These are phyloP conservation scores for Melaleuca alternifolia DNA, from an alignment of 345 rosid species.

Conservation along the genomic window DNA sequence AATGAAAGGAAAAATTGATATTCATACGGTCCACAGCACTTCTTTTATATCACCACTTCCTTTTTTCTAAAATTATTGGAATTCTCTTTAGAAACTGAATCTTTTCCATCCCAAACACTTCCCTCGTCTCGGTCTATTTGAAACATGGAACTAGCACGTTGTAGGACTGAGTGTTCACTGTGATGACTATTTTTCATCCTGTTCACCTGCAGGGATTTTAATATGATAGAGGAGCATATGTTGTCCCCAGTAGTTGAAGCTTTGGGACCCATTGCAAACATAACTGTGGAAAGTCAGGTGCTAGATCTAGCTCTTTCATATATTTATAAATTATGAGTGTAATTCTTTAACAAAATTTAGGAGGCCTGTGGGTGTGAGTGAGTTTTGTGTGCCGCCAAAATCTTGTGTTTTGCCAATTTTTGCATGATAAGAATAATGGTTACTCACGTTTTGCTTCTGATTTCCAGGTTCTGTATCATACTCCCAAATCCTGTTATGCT, in stretches of 20 bases:
- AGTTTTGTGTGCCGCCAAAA: neutral
- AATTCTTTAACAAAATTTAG: neutral
- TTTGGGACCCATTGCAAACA: constrained; percentile 64
- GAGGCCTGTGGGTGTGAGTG: neutral
- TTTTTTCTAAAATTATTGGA: neutral
- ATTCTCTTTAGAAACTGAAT: neutral
- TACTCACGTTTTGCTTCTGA: neutral
- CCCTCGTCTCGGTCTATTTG: neutral
- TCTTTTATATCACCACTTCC: neutral
- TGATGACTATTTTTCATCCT: neutral
- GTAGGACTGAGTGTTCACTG: neutral
- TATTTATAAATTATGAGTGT: neutral
- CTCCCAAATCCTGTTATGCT: constrained; percentile 80
- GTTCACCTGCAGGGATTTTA: constrained; percentile 62
- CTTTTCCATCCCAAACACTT: neutral
- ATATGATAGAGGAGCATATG: constrained; percentile 44
- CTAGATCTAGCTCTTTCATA: neutral
- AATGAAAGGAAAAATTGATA: neutral
- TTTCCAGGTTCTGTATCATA: constrained; percentile 74
- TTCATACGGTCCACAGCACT: neutral
- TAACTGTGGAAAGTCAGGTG: constrained; percentile 94
- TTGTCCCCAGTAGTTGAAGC: constrained; percentile 62
- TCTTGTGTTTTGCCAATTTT: neutral
- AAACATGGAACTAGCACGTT: neutral
- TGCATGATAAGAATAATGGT: neutral